Conservation (phyloP, 441 rosid species). For the Erysimum cheiri region DNA sequence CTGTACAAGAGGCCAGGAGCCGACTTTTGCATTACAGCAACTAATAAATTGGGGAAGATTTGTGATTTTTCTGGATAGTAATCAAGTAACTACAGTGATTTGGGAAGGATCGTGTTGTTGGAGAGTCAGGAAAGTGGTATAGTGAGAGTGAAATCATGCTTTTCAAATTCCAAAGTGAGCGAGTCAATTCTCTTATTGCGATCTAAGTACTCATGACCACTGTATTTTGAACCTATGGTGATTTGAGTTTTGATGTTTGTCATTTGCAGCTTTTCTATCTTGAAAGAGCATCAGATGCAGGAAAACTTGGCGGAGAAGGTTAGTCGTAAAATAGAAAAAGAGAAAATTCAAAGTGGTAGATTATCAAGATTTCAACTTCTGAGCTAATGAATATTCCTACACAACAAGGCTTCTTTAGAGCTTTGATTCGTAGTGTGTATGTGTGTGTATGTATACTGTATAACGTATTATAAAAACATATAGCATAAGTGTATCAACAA, state of each 20-base stretch:
- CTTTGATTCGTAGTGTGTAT: conserved; percentile 10
- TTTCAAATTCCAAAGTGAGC: neutral
- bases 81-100: neutral
- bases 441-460: conserved; percentile 4
- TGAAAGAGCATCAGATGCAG: conserved; percentile 9
- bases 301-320: neutral
- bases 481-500: conserved; percentile 9
- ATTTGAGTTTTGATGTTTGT: neutral
- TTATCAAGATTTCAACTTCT: conserved; percentile 2
- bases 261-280: conserved; percentile 24
- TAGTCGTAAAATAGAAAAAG: neutral
- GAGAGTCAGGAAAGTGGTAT: neutral
- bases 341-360: neutral
- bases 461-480: conserved; percentile 10
- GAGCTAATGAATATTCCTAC: conserved; percentile 14
- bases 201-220: neutral
- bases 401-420: conserved; percentile 14
- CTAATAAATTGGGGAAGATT: neutral
- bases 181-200: neutral
- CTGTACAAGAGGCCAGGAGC: neutral
- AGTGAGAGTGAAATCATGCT: neutral
- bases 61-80: neutral
- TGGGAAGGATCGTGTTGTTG: too few species aligned
- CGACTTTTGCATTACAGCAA: neutral
- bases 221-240: neutral